These are phyloP conservation scores for Carex scoparia DNA, from an alignment of 176 grass and related monocot genomes.

Conservation along the genomic window DNA sequence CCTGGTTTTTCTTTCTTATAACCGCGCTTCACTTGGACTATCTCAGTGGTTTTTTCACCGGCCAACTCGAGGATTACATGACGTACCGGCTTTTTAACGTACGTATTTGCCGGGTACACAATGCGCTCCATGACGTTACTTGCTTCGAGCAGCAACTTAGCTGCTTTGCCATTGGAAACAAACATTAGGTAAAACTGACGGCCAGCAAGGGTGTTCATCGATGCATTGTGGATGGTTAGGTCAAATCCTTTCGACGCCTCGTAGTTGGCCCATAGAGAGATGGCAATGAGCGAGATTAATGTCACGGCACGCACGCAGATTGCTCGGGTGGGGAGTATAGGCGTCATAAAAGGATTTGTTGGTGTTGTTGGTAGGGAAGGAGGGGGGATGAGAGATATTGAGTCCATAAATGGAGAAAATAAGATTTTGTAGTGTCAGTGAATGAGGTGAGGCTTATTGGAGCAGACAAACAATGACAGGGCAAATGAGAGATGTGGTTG, in stretches of 20 bases:
- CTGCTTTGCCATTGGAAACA: slow-evolving; percentile 26
- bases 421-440: background rate
- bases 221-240: slow-evolving; percentile 12
- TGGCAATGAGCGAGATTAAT: background rate
- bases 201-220: background rate
- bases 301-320: background rate
- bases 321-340: background rate
- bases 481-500: background rate
- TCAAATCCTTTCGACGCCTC: slow-evolving; percentile 32
- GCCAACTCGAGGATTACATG: slow-evolving; percentile 48
- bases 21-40: background rate
- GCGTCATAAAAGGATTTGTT: background rate
- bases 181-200: slow-evolving; percentile 28
- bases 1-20: background rate
- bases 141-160: background rate
- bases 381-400: background rate
- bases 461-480: background rate
- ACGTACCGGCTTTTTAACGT: slow-evolving; percentile 22
- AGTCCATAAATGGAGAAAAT: background rate
- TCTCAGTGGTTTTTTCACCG: slow-evolving; percentile 18
- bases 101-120: slow-evolving; percentile 9
- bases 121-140: background rate
- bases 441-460: background rate
- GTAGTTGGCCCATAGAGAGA: slow-evolving; percentile 38
- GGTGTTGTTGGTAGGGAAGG: background rate